Base-by-base conservation (phyloP, 2,329 filamentous ascomycete species). In the Fulvia fulva region DNA sequence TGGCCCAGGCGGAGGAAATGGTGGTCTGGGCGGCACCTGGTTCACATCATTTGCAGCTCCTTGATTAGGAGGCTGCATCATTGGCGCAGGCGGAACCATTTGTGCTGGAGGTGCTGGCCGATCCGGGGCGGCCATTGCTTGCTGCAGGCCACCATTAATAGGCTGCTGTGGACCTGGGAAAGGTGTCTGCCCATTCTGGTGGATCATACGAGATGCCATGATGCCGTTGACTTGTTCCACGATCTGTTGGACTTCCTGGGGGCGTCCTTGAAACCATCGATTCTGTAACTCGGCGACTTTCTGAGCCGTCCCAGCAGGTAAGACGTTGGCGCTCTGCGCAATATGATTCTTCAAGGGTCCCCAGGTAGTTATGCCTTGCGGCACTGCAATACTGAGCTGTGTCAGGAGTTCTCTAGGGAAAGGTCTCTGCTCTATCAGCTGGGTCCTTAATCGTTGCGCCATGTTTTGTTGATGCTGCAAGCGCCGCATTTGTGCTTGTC, bases 341-440 rank as follows among this genome's bases (percentile, higher is more conserved):
- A 78, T 78, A 74, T 81, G 82, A 53, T 79, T 72, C 68, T 84
- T 85, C 6, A 86, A 72, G 56, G 83, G 79, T 8, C 77, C 78
- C 83, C 83, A 86, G 2, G 77, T 79, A 63, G 77, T 80, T 23
- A 85, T 73, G 12, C 79, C 70, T 26, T 77, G 77, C 5, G 83
- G 82, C 9, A 83, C 64, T 9, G 61, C 59, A 37, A 63, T 62
- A 28, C 54, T 55, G 4, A 62, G 50, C 43, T 58, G 46, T 14
- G 45, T 54, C 26, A 61, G 53, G 32, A 58, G 41, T 23, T 56
- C 45, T 49, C 59, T 63, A 26, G 58, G 63, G 37, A 63, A 64
- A 7, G 62, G 58, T 51, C 59, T 60, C 34, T 51, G 26, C 46
- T 64, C 64, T 56, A 62, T 59, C 12, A 59, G 53, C 34, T 60